A percentile compares a stretch with the other conserved stretches of the same genome.
phyloP scores from a whole-genome alignment of 495 filamentous ascomycete species.

The Aspergillus indologenus region DNA sequence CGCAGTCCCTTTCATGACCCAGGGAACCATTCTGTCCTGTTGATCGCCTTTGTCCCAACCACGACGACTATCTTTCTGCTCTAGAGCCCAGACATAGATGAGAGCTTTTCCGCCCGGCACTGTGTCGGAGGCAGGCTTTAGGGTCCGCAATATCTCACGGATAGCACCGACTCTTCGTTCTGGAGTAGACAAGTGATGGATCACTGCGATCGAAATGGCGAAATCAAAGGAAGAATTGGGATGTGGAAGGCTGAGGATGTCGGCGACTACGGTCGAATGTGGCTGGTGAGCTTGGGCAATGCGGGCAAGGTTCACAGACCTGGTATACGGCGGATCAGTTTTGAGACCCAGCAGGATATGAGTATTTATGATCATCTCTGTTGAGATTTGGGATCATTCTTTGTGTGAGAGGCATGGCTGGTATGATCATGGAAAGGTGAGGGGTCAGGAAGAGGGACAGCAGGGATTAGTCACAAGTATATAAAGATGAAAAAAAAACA shows the following conservation, averaged over 20 bases:
- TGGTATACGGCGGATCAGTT: conserved; percentile 29
- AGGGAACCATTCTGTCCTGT: conserved; percentile 95
- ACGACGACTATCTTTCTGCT: conserved; percentile 83
- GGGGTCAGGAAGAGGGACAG: conserved; percentile 3
- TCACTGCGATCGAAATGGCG: conserved; percentile 88
- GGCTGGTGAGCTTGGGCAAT: conserved; percentile 68
- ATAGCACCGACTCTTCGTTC: conserved; percentile 72
- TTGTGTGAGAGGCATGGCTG: background rate
- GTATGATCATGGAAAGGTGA: no score
- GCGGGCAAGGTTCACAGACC: conserved; percentile 66
- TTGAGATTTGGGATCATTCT: background rate
- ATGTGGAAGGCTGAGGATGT: conserved; percentile 67
- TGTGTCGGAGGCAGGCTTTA: conserved; percentile 43
- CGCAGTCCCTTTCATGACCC: conserved; percentile 63
- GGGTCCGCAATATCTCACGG: conserved; percentile 63
- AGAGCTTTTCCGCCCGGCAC: conserved; percentile 61
- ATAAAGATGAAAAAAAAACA: conserved; percentile 16
- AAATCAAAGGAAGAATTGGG: conserved; percentile 75
- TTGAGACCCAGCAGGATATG: conserved; percentile 4
- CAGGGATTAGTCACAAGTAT: conserved; percentile 9
- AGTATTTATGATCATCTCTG: background rate
- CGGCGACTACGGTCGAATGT: conserved; percentile 65
- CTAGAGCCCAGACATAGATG: conserved; percentile 95
- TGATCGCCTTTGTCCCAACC: conserved; percentile 86
- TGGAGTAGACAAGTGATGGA: conserved; percentile 91